phyloP scores from a whole-genome alignment of 768 basidiomycete genomes.

The Boletus huronensis region DNA sequence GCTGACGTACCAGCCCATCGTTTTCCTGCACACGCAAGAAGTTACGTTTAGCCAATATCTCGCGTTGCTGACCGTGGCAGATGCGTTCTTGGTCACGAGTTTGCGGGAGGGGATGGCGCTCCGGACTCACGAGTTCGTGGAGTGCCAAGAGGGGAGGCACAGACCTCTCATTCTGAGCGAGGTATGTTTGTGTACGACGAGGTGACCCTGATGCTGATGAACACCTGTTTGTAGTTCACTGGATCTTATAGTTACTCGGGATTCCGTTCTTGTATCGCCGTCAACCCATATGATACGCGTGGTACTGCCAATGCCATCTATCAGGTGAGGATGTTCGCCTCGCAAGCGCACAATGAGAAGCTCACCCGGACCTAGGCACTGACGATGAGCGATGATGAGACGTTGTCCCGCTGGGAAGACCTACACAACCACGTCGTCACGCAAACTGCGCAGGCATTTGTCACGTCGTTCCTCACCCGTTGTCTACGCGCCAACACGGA shows the following conservation, averaged over 20 bases:
- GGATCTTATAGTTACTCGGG: slow-evolving; percentile 85
- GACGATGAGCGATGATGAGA: slow-evolving; percentile 75
- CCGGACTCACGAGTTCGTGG: slow-evolving; percentile 76
- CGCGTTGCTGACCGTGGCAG: slow-evolving; percentile 75
- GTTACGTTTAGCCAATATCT: slow-evolving; percentile 85
- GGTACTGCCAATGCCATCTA: slow-evolving; percentile 82
- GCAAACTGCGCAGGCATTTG: slow-evolving; percentile 84
- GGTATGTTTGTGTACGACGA: slow-evolving; percentile 36
- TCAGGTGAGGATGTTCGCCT: slow-evolving; percentile 29
- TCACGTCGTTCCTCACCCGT: slow-evolving; percentile 72
- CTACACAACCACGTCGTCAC: slow-evolving; percentile 82
- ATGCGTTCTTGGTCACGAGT: slow-evolving; percentile 82
- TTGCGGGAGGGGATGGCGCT: slow-evolving; percentile 88
- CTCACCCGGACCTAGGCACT: slow-evolving; percentile 44
- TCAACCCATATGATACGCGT: slow-evolving; percentile 83
- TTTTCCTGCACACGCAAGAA: slow-evolving; percentile 82
- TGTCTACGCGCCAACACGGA: slow-evolving; percentile 71
- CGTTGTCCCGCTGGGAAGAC: slow-evolving; percentile 76
- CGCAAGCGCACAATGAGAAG: neutral
- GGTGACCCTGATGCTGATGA: neutral
- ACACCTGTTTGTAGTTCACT: slow-evolving; percentile 55
- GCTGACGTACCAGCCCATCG: slow-evolving; percentile 82
- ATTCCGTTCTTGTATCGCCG: slow-evolving; percentile 79
- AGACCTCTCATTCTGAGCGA: slow-evolving; percentile 78
- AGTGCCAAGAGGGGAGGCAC: slow-evolving; percentile 70